These are phyloP conservation scores for Fusarium papillatum DNA, from an alignment of 2,329 filamentous ascomycete genomes.

Conservation along the genomic window DNA sequence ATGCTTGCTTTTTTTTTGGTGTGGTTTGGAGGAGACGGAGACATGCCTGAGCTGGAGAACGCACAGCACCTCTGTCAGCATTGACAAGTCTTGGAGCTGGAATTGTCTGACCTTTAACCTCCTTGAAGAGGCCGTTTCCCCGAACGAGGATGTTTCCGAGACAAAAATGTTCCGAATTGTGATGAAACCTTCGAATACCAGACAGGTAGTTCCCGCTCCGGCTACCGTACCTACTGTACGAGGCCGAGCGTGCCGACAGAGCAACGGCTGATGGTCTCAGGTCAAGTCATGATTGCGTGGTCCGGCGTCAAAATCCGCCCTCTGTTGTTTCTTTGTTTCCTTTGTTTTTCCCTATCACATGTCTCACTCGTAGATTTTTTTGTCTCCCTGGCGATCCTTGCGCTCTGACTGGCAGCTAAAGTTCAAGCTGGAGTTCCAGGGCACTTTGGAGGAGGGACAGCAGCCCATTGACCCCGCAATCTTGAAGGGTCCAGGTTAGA, in stretches of 20 bases:
- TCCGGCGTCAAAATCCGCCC: background rate
- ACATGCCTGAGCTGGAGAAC: background rate
- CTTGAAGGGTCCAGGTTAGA: background rate
- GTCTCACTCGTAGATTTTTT: constrained; percentile 21
- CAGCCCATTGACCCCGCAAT: constrained; percentile 11
- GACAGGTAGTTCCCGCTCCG: background rate
- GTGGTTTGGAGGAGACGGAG: background rate
- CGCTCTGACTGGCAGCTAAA: background rate
- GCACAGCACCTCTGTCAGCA: background rate
- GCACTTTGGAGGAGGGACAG: background rate
- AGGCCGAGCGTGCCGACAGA: constrained; percentile 14
- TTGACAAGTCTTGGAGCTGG: constrained; percentile 6
- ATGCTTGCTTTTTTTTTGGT: constrained; percentile 13
- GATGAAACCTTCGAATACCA: constrained; percentile 1
- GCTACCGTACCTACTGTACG: background rate
- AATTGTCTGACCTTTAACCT: constrained; percentile 26
- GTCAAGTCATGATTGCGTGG: constrained; percentile 8
- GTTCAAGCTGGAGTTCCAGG: background rate
- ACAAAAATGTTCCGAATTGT: constrained; percentile 19
- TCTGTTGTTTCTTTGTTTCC: constrained; percentile 17
- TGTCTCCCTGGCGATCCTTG: constrained; percentile 5
- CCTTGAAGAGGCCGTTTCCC: constrained; percentile 11
- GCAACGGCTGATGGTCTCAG: background rate
- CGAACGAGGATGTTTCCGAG: constrained; percentile 23
- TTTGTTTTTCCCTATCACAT: constrained; percentile 7